Conservation (phyloP, 1,284 basidiomycete species). For the Rhodotorula sp. region DNA sequence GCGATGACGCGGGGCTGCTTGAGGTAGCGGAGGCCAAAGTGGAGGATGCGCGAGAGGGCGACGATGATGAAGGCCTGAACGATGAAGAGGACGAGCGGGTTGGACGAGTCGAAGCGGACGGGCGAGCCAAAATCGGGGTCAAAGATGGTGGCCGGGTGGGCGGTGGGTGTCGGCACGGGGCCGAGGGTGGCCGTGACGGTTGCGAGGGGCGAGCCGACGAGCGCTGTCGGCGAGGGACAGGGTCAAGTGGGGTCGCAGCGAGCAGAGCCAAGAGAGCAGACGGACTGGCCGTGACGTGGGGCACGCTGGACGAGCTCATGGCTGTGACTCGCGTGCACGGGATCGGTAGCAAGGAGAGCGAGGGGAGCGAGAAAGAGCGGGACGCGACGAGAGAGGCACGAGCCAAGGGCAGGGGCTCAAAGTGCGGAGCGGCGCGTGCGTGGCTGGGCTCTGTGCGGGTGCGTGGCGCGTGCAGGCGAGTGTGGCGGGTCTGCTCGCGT, state of each 20-base stretch:
- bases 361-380: too few relatives aligned
- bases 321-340: too few relatives aligned
- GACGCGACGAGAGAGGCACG: too few relatives aligned
- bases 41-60: constrained; percentile 51
- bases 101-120: constrained; percentile 18
- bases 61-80: constrained; percentile 50
- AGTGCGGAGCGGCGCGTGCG: too few relatives aligned
- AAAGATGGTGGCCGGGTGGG: constrained; percentile 33
- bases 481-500: too few relatives aligned
- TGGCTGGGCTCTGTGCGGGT: too few relatives aligned
- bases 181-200: constrained; percentile 26
- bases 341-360: too few relatives aligned
- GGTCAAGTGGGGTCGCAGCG: not conserved
- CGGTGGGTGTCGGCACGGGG: constrained; percentile 1
- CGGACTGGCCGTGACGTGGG: too few relatives aligned
- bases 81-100: constrained; percentile 45
- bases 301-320: too few relatives aligned
- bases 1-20: constrained; percentile 53
- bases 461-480: too few relatives aligned
- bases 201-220: constrained; percentile 20
- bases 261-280: too few relatives aligned
- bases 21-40: constrained; percentile 47
- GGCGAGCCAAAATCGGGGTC: constrained; percentile 28
- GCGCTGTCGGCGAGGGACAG: constrained; percentile 11
- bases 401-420: too few relatives aligned